Evolutionary conservation across 306 rosid species (phyloP), one percentile per base, ranked within the genome.

Genomic region (Quercus robur): DNA sequence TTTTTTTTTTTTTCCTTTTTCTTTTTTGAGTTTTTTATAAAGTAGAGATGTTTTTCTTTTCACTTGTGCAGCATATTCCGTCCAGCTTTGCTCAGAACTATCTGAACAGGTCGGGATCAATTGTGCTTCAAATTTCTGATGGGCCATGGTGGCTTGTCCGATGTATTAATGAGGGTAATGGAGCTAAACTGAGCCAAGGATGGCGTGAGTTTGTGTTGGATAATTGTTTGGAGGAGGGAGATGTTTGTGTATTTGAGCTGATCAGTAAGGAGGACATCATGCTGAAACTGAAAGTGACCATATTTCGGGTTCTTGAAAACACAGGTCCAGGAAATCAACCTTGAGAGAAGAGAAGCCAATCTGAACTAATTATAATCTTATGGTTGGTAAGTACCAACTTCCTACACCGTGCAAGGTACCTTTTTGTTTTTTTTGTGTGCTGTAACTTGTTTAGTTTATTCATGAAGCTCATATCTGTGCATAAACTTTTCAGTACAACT

Each of bases 221-320:
- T 66, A 35, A 51, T 64, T 3, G 5, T 13, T 71, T 71, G 54
- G 57, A 71, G 58, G 61, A 21, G 23, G 41, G 41, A 71, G 75
- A 71, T 71, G 75, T 71, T 20, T 71, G 75, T 51, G 75, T 46
- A 35, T 71, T 49, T 51, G 61, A 71, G 75, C 75, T 71, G 17
- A 4, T 71, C 38, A 15, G 51, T 19, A 71, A 1, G 38, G 52
- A 70, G 21, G 30, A 14, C 1, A 49, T 23, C 23, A 58, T 71
- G 59, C 75, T 71, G 11, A 71, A 71, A 71, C 75, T 71, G 11
- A 71, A 71, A 71, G 61, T 49, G 23, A 71, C 35, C 15, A 49
- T 71, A 49, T 52, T 71, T 25, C 49, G 75, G 74, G 56, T 10
- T 75, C 25, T 59, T 59, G 23, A 20, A 59, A 38, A 38, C 2